Conservation (phyloP, 805 yeast genomes). For the Suhomyces sp. region DNA sequence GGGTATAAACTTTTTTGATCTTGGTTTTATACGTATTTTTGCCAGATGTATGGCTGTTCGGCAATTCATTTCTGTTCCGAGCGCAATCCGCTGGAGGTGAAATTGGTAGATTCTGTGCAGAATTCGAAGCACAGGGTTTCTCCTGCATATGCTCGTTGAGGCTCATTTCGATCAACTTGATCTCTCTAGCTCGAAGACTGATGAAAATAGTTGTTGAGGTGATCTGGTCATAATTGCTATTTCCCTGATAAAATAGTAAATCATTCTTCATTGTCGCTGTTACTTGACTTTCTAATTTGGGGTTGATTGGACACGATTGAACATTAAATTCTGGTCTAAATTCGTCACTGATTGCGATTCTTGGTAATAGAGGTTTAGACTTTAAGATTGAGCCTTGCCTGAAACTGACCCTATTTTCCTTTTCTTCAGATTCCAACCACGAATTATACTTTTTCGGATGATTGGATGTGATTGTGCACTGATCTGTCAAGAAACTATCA, state of each 20-base stretch:
- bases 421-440: background rate
- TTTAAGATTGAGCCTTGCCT: constrained; percentile 8
- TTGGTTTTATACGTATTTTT: constrained; percentile 31
- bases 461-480: constrained; percentile 11
- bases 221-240: constrained; percentile 28
- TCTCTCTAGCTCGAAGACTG: constrained; percentile 45
- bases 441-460: background rate
- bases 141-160: constrained; percentile 4
- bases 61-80: background rate
- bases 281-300: constrained; percentile 50
- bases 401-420: background rate
- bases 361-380: constrained; percentile 25
- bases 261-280: constrained; percentile 53
- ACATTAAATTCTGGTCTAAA: constrained; percentile 51
- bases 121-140: background rate
- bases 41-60: background rate
- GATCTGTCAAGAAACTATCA: constrained; percentile 7
- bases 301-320: constrained; percentile 54
- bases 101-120: background rate
- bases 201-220: constrained; percentile 38
- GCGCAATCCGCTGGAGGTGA: background rate
- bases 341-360: constrained; percentile 46
- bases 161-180: constrained; percentile 42
- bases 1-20: constrained; percentile 36
- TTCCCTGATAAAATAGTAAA: constrained; percentile 41